Conservation (phyloP, 2,329 filamentous ascomycete species). For the Verticillium nonalfalfae region DNA sequence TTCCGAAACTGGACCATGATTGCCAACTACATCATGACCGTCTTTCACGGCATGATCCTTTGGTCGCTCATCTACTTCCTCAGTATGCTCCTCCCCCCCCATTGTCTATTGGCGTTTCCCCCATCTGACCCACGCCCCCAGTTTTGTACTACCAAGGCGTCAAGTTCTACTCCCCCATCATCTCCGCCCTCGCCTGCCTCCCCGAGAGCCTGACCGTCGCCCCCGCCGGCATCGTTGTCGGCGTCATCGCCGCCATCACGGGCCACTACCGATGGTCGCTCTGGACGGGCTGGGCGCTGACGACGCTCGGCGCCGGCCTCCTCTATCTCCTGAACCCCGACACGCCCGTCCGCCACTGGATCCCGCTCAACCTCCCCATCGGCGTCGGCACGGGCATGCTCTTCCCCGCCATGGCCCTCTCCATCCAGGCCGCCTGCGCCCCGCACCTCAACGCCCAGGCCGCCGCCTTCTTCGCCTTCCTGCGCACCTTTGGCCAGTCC, state of each 20-base stretch:
- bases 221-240: slow-evolving; percentile 50
- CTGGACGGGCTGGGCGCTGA: slow-evolving; percentile 55
- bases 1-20: slow-evolving; percentile 42
- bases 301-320: slow-evolving; percentile 51
- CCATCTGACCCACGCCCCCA: slow-evolving; percentile 12
- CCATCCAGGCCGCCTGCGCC: slow-evolving; percentile 54
- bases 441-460: slow-evolving; percentile 43
- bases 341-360: slow-evolving; percentile 47
- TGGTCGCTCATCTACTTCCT: slow-evolving; percentile 51
- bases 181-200: slow-evolving; percentile 49
- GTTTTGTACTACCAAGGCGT: slow-evolving; percentile 42
- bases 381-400: slow-evolving; percentile 59
- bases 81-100: slow-evolving; percentile 19
- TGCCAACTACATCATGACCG: slow-evolving; percentile 42
- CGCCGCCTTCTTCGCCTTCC: slow-evolving; percentile 61
- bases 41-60: slow-evolving; percentile 51
- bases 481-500: slow-evolving; percentile 57
- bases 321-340: slow-evolving; percentile 39
- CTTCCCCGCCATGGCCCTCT: slow-evolving; percentile 57
- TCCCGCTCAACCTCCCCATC: slow-evolving; percentile 54
- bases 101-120: neutral
- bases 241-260: slow-evolving; percentile 45
- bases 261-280: slow-evolving; percentile 56
- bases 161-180: slow-evolving; percentile 45
- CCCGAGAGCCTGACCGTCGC: slow-evolving; percentile 59